Evolutionary conservation across 306 rosid genomes (phyloP).

Genomic region (Trifolium subterraneum): DNA sequence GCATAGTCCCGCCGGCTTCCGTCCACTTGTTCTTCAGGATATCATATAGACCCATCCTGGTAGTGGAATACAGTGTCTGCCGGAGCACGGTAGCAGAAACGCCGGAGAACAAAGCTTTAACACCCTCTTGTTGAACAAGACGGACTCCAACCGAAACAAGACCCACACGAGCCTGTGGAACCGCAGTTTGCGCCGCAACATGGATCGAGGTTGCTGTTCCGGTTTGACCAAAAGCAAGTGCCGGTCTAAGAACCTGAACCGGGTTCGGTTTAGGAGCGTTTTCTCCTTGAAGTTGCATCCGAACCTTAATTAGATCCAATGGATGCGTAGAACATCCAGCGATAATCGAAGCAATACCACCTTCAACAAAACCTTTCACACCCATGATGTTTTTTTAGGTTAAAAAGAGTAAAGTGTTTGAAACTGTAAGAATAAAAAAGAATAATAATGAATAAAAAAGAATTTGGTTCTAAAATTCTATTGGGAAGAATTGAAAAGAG

Average conservation of each 20-base stretch:
- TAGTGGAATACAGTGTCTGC: conserved; percentile 76
- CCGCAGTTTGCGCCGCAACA: conserved; percentile 31
- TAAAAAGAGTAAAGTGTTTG: neutral
- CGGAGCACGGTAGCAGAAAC: conserved; percentile 84
- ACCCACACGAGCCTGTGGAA: conserved; percentile 49
- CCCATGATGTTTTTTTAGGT: conserved; percentile 54
- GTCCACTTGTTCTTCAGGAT: conserved; percentile 70
- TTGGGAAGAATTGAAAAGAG: conserved; percentile 16
- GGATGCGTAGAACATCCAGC: conserved; percentile 84
- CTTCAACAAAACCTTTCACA: conserved; percentile 69
- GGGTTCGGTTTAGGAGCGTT: conserved; percentile 44
- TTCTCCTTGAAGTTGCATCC: conserved; percentile 89
- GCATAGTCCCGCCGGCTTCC: conserved; percentile 50
- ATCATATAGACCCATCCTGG: conserved; percentile 85
- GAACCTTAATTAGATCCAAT: conserved; percentile 74
- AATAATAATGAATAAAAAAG: neutral
- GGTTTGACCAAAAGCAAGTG: conserved; percentile 50
- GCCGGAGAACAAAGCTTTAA: conserved; percentile 69
- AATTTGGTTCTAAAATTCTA: no score
- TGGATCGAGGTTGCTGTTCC: conserved; percentile 40
- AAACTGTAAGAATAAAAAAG: neutral
- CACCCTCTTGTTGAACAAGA: conserved; percentile 71
- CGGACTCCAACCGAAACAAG: conserved; percentile 59
- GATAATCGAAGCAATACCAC: conserved; percentile 76
- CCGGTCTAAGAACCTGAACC: conserved; percentile 56